Evolutionary conservation across 1,139 yeast species (phyloP), one percentile per base, ranked within the genome.

Genomic region (Yarrowia galli): DNA sequence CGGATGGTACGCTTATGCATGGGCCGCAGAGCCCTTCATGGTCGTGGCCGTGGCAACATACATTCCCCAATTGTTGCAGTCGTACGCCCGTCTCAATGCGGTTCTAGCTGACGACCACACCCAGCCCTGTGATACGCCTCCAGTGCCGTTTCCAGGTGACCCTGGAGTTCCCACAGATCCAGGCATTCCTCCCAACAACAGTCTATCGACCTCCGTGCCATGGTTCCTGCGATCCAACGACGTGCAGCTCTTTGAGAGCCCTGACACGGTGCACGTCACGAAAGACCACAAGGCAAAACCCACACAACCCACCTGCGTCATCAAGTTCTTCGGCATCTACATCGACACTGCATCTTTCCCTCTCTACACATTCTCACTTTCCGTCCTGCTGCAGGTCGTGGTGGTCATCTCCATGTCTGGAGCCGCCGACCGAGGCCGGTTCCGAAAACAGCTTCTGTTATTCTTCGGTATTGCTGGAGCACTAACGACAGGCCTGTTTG

Each of bases 21-120:
- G 89, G 83, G 91, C 92, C 0, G 85, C 89, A 43, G 92, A 89
- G 74, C 92, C 93, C 0, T 89, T 88, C 74, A 83, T 87, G 12
- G 92, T 89, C 6, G 85, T 89, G 46, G 91, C 88, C 1, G 87
- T 89, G 9, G 87, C 92, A 1, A 88, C 92, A 0, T 89, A 87
- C 74, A 87, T 88, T 10, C 92, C 92, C 0, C 77, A 89, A 25
- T 75, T 88, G 10, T 77, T 89, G 40, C 91, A 88, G 70, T 87
- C 86, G 71, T 81, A 86, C 71, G 92, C 92, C 0, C 80, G 91
- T 36, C 84, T 83, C 54, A 87, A 87, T 73, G 91, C 90, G 28
- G 91, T 88, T 7, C 74, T 81, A 70, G 78, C 83, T 15, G 79
- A 80, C 61, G 89, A 88, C 74, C 85, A 83, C 70, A 70, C 80